Conservation (phyloP, 495 filamentous ascomycete genomes). For the Neurospora hispaniola region DNA sequence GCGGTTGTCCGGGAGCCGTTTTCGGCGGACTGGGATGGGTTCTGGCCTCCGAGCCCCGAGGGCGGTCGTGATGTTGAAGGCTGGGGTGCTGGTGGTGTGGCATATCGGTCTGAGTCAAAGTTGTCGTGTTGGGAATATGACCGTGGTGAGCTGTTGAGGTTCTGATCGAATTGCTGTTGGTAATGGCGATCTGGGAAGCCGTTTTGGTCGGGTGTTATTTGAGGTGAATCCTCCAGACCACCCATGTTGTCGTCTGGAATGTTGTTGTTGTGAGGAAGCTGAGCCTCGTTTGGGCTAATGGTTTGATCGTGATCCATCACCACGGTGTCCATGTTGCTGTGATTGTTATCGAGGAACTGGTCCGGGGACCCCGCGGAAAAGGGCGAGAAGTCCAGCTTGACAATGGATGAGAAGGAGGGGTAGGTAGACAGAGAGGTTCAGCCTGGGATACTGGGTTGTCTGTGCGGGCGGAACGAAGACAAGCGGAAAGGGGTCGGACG, state of each 20-base stretch:
- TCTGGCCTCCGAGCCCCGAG: constrained; percentile 38
- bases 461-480: neutral
- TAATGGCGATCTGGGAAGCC: constrained; percentile 22
- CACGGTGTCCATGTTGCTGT: constrained; percentile 34
- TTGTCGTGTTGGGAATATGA: constrained; percentile 19
- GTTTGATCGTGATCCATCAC: constrained; percentile 34
- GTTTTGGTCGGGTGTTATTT: constrained; percentile 14
- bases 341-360: constrained; percentile 40
- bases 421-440: neutral
- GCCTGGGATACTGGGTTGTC: neutral
- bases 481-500: neutral
- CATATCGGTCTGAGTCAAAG: constrained; percentile 28
- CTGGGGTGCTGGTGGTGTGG: constrained; percentile 27
- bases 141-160: constrained; percentile 21
- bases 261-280: neutral
- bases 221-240: constrained; percentile 27
- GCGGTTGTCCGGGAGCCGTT: constrained; percentile 24
- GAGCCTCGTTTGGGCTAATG: neutral
- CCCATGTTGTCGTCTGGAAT: constrained; percentile 27
- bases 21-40: constrained; percentile 19
- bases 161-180: constrained; percentile 29
- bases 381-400: constrained; percentile 41
- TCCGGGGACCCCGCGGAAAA: constrained; percentile 35
- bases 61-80: constrained; percentile 37
- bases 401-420: constrained; percentile 1